Percentiles rank a stretch among this genome's conserved stretches.
Evolutionary conservation across 2,329 filamentous ascomycete genomes (phyloP).

Genomic region (Aspergillus sclerotialis): DNA sequence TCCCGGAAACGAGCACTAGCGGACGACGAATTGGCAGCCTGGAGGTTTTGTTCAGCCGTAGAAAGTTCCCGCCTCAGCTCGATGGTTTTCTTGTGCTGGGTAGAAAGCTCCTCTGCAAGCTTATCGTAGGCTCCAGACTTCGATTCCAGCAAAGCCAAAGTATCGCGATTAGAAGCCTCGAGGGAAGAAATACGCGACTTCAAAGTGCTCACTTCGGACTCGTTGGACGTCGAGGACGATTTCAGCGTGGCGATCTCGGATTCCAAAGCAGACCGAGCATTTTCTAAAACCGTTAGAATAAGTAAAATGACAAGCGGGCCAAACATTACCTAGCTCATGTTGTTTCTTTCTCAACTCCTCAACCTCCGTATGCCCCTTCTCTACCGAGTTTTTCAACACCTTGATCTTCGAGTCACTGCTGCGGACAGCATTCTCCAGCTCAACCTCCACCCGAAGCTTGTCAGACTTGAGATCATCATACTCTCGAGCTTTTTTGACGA

Average conservation of each 20-base stretch:
- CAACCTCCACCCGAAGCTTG: slow-evolving; percentile 83
- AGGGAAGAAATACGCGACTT: slow-evolving; percentile 78
- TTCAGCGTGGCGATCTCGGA: slow-evolving; percentile 74
- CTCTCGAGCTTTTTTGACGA: slow-evolving; percentile 73
- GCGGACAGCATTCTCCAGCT: slow-evolving; percentile 84
- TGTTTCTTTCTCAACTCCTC: slow-evolving; percentile 75
- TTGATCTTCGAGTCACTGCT: slow-evolving; percentile 76
- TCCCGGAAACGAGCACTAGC: slow-evolving; percentile 84
- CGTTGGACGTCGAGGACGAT: slow-evolving; percentile 58
- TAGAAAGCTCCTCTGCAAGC: slow-evolving; percentile 76
- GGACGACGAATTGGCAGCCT: slow-evolving; percentile 70
- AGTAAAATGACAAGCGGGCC: not conserved
- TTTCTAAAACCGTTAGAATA: slow-evolving; percentile 52
- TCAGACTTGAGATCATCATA: slow-evolving; percentile 75
- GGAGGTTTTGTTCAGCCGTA: slow-evolving; percentile 72
- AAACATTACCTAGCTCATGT: slow-evolving; percentile 64
- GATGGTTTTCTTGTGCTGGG: slow-evolving; percentile 81
- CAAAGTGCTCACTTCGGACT: slow-evolving; percentile 66
- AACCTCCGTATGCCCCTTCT: slow-evolving; percentile 76
- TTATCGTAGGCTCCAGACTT: slow-evolving; percentile 83
- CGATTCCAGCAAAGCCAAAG: slow-evolving; percentile 78
- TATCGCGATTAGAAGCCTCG: slow-evolving; percentile 87
- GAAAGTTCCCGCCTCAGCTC: slow-evolving; percentile 78
- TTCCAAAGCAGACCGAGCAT: slow-evolving; percentile 65
- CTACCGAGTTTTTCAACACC: slow-evolving; percentile 70